These are phyloP conservation scores for Pseudogymnoascus sp. DNA, from an alignment of 2,329 filamentous ascomycete genomes.

Conservation along the genomic window DNA sequence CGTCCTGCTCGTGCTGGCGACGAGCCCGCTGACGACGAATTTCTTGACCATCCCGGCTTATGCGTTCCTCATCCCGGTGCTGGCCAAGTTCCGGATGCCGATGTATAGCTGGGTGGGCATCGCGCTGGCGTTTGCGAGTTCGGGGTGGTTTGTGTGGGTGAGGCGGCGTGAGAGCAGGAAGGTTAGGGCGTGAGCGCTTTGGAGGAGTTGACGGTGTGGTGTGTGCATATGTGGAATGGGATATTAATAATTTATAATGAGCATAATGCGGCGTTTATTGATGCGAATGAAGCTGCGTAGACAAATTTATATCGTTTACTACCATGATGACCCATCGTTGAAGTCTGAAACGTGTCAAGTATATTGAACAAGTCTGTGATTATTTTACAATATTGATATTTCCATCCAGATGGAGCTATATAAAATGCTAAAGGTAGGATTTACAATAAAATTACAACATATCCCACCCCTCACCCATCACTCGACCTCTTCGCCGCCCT, in stretches of 20 bases:
- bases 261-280: slow-evolving; percentile 4
- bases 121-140: slow-evolving; percentile 41
- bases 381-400: not conserved
- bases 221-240: not conserved
- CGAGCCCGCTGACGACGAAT: slow-evolving; percentile 41
- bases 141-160: slow-evolving; percentile 40
- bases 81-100: slow-evolving; percentile 41
- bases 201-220: not conserved
- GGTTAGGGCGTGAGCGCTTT: slow-evolving; percentile 1
- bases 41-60: slow-evolving; percentile 42
- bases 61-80: slow-evolving; percentile 40
- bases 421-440: not conserved
- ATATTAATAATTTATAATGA: slow-evolving; percentile 6
- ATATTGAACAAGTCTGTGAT: not conserved
- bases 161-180: slow-evolving; percentile 35
- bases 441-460: not conserved
- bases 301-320: not conserved
- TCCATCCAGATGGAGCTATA: not conserved
- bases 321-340: not conserved
- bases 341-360: not conserved
- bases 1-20: slow-evolving; percentile 41
- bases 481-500: slow-evolving; percentile 1
- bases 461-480: not conserved
- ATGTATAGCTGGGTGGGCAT: slow-evolving; percentile 45
- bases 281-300: not conserved